phyloP scores from a whole-genome alignment of 176 grass and related monocot species.

The Aegilops bicornis region DNA sequence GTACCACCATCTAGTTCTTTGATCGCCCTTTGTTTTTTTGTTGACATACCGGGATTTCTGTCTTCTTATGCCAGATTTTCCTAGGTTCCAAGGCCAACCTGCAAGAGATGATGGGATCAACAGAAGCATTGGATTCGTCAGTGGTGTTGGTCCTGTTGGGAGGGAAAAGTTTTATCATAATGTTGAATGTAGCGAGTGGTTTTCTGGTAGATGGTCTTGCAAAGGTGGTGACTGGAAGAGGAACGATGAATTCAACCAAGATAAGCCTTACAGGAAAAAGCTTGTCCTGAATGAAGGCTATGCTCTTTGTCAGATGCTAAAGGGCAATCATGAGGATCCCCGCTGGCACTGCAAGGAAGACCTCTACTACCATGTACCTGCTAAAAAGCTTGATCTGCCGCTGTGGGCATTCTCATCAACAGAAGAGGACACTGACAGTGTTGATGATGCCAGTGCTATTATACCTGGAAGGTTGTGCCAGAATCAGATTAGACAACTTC shows the following conservation, averaged over 20 bases:
- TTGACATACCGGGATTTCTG: conserved; percentile 13
- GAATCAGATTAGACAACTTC: conserved; percentile 40
- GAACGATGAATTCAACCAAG: conserved; percentile 77
- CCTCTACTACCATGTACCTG: conserved; percentile 49
- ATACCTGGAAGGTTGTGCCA: conserved; percentile 48
- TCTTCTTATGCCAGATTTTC: conserved; percentile 55
- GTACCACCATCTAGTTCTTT: conserved; percentile 19
- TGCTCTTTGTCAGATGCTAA: conserved; percentile 82
- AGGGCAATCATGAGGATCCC: conserved; percentile 72
- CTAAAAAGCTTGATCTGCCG: conserved; percentile 79
- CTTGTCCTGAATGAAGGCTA: conserved; percentile 88
- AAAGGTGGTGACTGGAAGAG: conserved; percentile 97
- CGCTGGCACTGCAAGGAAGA: conserved; percentile 67
- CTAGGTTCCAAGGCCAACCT: conserved; percentile 54
- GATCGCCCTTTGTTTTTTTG: conserved; percentile 17
- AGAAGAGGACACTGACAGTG: conserved; percentile 69
- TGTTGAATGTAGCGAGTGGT: conserved; percentile 67
- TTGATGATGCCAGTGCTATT: conserved; percentile 43
- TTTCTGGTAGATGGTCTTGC: conserved; percentile 81
- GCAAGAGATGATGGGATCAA: conserved; percentile 44
- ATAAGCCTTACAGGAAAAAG: conserved; percentile 68
- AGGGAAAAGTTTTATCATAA: conserved; percentile 27
- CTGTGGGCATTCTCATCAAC: conserved; percentile 75
- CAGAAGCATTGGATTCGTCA: conserved; percentile 38
- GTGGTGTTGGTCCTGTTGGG: conserved; percentile 36